Evolutionary conservation across 305 asterid genomes (phyloP), one percentile per base, ranked within the genome.

Genomic region (Caryopteris hybrid): DNA sequence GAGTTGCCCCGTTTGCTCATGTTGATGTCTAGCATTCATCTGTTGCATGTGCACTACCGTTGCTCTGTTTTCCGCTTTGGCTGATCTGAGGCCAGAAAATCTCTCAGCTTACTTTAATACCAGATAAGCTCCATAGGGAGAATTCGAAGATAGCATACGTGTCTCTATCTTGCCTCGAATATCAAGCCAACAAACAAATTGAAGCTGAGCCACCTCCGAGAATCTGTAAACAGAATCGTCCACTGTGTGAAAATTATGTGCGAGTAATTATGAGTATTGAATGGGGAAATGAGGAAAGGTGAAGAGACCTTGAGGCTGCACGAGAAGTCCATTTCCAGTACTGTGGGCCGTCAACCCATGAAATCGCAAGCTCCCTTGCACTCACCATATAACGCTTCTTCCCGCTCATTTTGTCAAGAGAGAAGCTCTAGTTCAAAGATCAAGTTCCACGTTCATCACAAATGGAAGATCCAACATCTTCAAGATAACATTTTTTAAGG

Each of bases 151-250:
- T n/a, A 79, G 64, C 64, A 59, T 70, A 8, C n/a, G 59, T 23
- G 77, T 66, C 12, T 53, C 58, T 27, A 82, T 71, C 60, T 20
- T 68, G 5, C 79, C 87, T 52, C 76, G 70, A 7, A 82, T 69
- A 48, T 76, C 77, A 21, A 82, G 62, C 79, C 78, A 72, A 51
- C 65, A 64, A 6, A 73, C 79, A 4, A 3, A n/a, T 2, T 12
- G 12, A 43, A 79, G 75, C 48, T 58, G 22, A 23, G 72, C 82
- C 53, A 74, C 86, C 71, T 82, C 80, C 2, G 62, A 17, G 47
- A 79, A 81, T 68, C 82, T 81, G 63, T 5, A n/a, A n/a, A 1
- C 41, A 5, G 5, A 5, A 34, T 34, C 41, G 6, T 34, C 41
- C 1, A 0, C 5, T 1, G 6, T 4, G 9, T 5, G 2, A 34